Evolutionary conservation across 257 asterid species (phyloP).

Genomic region (Nicotiana undulata): DNA sequence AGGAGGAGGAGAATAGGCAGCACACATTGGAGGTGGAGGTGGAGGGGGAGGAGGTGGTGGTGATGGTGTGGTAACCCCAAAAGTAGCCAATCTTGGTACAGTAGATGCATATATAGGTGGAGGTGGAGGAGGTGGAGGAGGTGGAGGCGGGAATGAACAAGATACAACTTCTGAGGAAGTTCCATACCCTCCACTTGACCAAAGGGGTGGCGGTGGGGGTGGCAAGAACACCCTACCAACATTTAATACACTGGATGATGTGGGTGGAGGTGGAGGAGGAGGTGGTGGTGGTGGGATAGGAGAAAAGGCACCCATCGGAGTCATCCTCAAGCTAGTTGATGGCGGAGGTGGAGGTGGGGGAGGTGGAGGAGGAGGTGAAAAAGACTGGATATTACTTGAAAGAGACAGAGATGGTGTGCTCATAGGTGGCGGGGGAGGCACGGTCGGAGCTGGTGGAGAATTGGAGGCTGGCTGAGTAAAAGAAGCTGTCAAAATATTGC

Average conservation of each 20-base stretch:
- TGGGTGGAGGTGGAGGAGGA: constrained; percentile 17
- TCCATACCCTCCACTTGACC: constrained; percentile 24
- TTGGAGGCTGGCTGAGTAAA: neutral
- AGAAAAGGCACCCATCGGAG: constrained; percentile 9
- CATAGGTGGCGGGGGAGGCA: constrained; percentile 22
- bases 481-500: constrained; percentile 3
- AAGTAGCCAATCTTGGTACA: constrained; percentile 6
- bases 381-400: neutral
- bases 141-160: constrained; percentile 20
- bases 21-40: constrained; percentile 28
- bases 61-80: constrained; percentile 16
- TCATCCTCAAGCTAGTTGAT: constrained; percentile 18
- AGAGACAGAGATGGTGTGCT: constrained; percentile 6
- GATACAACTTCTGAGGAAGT: constrained; percentile 7
- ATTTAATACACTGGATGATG: constrained; percentile 22
- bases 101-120: constrained; percentile 13
- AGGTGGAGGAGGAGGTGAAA: constrained; percentile 20
- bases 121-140: constrained; percentile 16
- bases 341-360: constrained; percentile 26
- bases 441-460: neutral
- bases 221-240: constrained; percentile 27
- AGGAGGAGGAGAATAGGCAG: constrained; percentile 20
- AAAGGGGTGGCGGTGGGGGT: constrained; percentile 52
- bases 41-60: constrained; percentile 29
- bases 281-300: constrained; percentile 20